Evolutionary conservation across 164 flowering plant species (phyloP), one percentile per base, ranked within the genome.

Genomic region (Magnolia sinica): DNA sequence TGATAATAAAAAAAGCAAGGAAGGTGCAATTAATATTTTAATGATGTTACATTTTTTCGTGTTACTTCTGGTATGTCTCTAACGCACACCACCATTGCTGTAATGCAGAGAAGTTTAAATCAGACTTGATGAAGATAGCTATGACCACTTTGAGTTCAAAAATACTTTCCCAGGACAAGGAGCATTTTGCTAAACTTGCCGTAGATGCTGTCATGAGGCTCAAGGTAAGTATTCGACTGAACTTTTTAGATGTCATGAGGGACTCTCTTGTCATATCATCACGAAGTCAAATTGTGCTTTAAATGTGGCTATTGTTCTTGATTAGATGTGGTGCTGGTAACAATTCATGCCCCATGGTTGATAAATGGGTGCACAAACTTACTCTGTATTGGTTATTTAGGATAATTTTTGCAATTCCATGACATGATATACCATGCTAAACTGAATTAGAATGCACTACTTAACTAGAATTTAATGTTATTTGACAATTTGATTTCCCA

Each of bases 171-270:
- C 99, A 96, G 82, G 98, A 96, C 76, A 96, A 96, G 84, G 97
- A 88, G 76, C 96, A 96, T 82, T 96, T 96, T 85, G 98, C 97
- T 19, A 87, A 85, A 78, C 83, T 96, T n/a, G 99, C 99, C 74
- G 99, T 96, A 23, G 99, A 96, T 81, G 99, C 99, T 78, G 98
- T 96, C 68, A 79, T 94, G 94, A 87, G 99, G 84, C 90, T 96
- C 49, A 96, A 96, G 96, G 99, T 94, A 73, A 80, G 65, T 18
- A 29, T 37, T 50, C 10, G 7, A 13, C n/a, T 14, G 67, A 19
- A 74, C 22, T 19, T 24, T 70, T 64, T 20, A n/a, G 22, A 9
- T n/a, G 68, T 64, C 19, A n/a, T 64, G 6, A 64, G 68, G 68
- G 10, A 22, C 10, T 19, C n/a, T 64, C 19, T 20, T 8, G 19